Percentiles rank a stretch among this genome's conserved stretches.
phyloP scores from a whole-genome alignment of 768 basidiomycete species.

The Favolaschia claudopus region DNA sequence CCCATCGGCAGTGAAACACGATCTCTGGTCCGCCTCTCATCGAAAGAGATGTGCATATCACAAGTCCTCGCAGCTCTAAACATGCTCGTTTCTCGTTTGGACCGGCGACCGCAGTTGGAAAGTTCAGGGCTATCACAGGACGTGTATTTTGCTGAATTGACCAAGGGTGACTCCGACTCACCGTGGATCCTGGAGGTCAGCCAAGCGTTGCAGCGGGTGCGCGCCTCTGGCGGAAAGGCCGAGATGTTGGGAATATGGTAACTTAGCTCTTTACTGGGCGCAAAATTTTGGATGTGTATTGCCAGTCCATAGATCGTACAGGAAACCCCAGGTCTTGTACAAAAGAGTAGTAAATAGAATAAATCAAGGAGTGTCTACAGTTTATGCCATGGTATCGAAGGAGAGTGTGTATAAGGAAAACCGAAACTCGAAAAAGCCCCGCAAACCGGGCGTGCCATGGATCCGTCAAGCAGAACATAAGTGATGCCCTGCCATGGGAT shows the following conservation, averaged over 20 bases:
- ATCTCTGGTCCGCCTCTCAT: slow-evolving; percentile 12
- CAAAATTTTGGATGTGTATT: neutral
- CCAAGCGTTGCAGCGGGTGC: slow-evolving; percentile 11
- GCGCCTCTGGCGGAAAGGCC: neutral
- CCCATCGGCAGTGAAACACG: slow-evolving; percentile 18
- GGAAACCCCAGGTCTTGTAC: slow-evolving; percentile 12
- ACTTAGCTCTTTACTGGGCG: neutral
- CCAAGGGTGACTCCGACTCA: slow-evolving; percentile 10
- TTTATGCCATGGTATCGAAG: slow-evolving; percentile 14
- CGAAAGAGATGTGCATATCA: slow-evolving; percentile 25
- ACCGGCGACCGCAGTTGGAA: slow-evolving; percentile 65
- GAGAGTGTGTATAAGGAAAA: slow-evolving; percentile 15
- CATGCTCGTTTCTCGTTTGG: slow-evolving; percentile 59
- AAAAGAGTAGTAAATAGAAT: slow-evolving; percentile 24
- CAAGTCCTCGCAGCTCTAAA: slow-evolving; percentile 45
- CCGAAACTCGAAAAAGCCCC: slow-evolving; percentile 15
- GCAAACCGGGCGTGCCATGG: slow-evolving; percentile 26
- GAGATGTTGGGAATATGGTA: slow-evolving; percentile 23
- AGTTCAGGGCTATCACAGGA: slow-evolving; percentile 55
- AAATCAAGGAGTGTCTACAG: slow-evolving; percentile 23
- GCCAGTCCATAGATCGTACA: slow-evolving; percentile 9
- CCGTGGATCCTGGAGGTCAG: neutral
- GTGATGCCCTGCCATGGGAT: slow-evolving; percentile 15
- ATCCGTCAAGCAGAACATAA: slow-evolving; percentile 19
- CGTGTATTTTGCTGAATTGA: slow-evolving; percentile 73